Evolutionary conservation across 164 flowering plant species (phyloP).

Genomic region (Nymphaea thermarum): DNA sequence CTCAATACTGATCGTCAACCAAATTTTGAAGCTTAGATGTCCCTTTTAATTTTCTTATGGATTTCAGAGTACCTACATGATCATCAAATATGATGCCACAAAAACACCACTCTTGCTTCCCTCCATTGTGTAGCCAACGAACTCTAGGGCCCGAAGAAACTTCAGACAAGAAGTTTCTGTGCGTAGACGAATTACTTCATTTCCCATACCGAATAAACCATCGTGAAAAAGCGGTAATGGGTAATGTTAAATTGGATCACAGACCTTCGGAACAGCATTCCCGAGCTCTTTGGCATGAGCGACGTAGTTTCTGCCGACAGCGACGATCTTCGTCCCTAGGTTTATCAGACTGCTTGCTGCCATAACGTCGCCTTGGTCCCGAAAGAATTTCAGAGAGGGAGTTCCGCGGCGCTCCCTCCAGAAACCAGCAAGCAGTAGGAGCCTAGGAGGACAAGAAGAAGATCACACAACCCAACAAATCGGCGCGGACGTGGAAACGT

Average conservation of each 20-base stretch:
- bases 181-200: too few species aligned
- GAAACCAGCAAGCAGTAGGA: too few species aligned
- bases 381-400: too few species aligned
- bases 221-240: neutral
- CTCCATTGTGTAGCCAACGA: neutral
- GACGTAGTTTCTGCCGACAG: slow-evolving; percentile 95
- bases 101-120: neutral
- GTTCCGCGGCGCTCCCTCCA: too few species aligned
- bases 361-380: neutral
- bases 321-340: slow-evolving; percentile 83
- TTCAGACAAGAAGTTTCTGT: neutral
- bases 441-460: too few species aligned
- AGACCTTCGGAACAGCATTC: slow-evolving; percentile 90
- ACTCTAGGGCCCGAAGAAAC: neutral
- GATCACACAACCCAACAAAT: too few species aligned
- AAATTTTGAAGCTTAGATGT: too few species aligned
- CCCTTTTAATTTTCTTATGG: neutral
- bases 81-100: neutral
- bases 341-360: slow-evolving; percentile 27
- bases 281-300: slow-evolving; percentile 99
- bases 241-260: neutral
- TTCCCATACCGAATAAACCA: neutral
- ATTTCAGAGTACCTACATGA: neutral
- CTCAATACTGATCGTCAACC: neutral
- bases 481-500: too few species aligned